Evolutionary conservation across 2,329 filamentous ascomycete species (phyloP), one percentile per base, ranked within the genome.

Genomic region (Calcarisporium arbuscula): DNA sequence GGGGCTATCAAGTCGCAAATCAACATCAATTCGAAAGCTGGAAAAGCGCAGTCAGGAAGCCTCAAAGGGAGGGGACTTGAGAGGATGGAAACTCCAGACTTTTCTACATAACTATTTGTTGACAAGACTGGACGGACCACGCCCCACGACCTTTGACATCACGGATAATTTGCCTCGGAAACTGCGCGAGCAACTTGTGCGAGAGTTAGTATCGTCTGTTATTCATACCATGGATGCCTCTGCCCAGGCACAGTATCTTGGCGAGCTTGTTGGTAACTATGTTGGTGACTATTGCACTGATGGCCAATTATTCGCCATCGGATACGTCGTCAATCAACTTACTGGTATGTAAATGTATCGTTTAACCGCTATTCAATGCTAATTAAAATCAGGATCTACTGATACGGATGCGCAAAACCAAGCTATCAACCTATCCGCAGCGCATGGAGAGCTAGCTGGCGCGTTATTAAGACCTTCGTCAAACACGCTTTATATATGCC

Each of bases 51-150:
- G 56, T 31, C 47, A 45, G 19, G 36, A 53, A 16, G 52, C 54
- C 1, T 59, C 66, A 47, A 29, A 47, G 6, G 40, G 47, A 5
- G 62, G 61, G 1, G 54, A 62, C 19, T 20, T 64, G 11, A 50
- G 54, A 19, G 67, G 64, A 6, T 73, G 70, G 68, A 63, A 62
- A 41, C 44, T 70, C 19, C 59, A 64, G 35, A 61, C 55, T 4
- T 67, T 73, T 35, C 44, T 72, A 8, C 54, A 55, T 5, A 60
- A 49, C 5, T 54, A 62, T 32, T 53, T 67, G 16, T 47, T 54
- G 1, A 41, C 52, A 5, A 42, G 51, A 2, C 36, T 64, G 14
- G 48, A 54, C 6, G 49, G 52, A 0, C 41, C 59, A 7, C 54
- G 53, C 4, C 60, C 58, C 2, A 57, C 54, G 5, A 50, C 42